phyloP scores from a whole-genome alignment of 352 stramenopile species.

The Phytophthora sojae region DNA sequence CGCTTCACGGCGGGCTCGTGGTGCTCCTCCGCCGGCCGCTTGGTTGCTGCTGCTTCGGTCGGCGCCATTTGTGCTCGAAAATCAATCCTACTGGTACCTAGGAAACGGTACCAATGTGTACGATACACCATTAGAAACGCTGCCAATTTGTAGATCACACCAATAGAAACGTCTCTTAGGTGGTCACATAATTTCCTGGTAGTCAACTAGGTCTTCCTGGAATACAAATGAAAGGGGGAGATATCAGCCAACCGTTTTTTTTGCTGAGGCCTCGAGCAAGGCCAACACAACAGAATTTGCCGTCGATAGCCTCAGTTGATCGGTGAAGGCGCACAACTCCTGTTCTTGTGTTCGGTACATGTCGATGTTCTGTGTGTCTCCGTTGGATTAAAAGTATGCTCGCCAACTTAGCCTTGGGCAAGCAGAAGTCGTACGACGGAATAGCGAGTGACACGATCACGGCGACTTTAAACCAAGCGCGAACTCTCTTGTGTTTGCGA shows the following conservation, averaged over 20 bases:
- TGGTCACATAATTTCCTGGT: too few species aligned
- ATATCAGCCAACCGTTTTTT: too few species aligned
- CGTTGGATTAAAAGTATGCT: constrained; percentile 74
- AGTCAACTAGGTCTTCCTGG: too few species aligned
- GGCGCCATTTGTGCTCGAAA: constrained; percentile 34
- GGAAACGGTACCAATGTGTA: background rate
- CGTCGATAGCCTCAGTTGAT: too few species aligned
- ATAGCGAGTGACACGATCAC: constrained; percentile 76
- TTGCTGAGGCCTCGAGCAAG: too few species aligned
- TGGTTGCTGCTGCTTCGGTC: constrained; percentile 27
- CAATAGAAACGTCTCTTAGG: too few species aligned
- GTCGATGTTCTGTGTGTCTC: constrained; percentile 8
- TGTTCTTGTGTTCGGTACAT: background rate
- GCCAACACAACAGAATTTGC: constrained; percentile 41
- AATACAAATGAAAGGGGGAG: too few species aligned
- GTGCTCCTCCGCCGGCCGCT: constrained; percentile 16
- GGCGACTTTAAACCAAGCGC: constrained; percentile 89
- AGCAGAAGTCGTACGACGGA: constrained; percentile 83
- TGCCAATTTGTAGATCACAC: too few species aligned
- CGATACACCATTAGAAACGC: background rate
- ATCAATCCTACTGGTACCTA: background rate
- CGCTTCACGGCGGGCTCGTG: constrained; percentile 51
- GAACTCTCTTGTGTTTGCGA: constrained; percentile 63
- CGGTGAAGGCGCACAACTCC: too few species aligned
- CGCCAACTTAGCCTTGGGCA: constrained; percentile 81